phyloP scores from a whole-genome alignment of 2,329 filamentous ascomycete species.

The Lachnellula subtilissima region DNA sequence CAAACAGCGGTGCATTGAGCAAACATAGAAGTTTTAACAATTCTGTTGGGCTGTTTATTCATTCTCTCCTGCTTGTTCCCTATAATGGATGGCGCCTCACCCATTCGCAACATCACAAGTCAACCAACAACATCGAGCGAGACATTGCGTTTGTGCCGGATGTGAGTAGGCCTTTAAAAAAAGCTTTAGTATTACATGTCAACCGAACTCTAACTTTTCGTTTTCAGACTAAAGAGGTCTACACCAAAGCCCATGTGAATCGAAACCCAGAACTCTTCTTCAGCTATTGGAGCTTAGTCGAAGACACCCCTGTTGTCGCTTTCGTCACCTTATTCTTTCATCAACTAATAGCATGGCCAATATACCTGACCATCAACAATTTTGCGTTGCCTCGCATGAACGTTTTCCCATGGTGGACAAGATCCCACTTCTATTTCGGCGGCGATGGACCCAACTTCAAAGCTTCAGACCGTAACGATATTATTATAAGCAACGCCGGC shows the following conservation, averaged over 20 bases:
- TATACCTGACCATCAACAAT: constrained; percentile 56
- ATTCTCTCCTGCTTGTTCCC: constrained; percentile 61
- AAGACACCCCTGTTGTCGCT: constrained; percentile 57
- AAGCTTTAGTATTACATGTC: too few relatives aligned
- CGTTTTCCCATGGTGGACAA: constrained; percentile 19
- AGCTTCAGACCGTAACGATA: constrained; percentile 47
- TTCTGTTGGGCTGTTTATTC: constrained; percentile 57
- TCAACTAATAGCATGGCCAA: constrained; percentile 59
- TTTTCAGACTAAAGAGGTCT: constrained; percentile 22
- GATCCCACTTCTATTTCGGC: constrained; percentile 48
- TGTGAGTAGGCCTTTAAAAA: constrained; percentile 21
- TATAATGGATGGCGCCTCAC: constrained; percentile 70
- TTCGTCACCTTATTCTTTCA: constrained; percentile 51
- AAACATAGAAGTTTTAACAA: constrained; percentile 52
- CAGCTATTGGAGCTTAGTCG: constrained; percentile 41
- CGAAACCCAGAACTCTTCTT: constrained; percentile 3
- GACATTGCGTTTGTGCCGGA: constrained; percentile 60
- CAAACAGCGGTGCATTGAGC: constrained; percentile 54
- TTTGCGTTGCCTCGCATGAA: constrained; percentile 22
- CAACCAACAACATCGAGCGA: constrained; percentile 61
- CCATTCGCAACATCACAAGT: constrained; percentile 64
- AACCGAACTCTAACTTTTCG: background rate
- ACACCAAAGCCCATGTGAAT: constrained; percentile 10
- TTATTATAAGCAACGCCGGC: constrained; percentile 57
- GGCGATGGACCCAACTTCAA: constrained; percentile 57